phyloP scores from a whole-genome alignment of 192 early-diverging fungal genomes.

The Linnemannia exigua region DNA sequence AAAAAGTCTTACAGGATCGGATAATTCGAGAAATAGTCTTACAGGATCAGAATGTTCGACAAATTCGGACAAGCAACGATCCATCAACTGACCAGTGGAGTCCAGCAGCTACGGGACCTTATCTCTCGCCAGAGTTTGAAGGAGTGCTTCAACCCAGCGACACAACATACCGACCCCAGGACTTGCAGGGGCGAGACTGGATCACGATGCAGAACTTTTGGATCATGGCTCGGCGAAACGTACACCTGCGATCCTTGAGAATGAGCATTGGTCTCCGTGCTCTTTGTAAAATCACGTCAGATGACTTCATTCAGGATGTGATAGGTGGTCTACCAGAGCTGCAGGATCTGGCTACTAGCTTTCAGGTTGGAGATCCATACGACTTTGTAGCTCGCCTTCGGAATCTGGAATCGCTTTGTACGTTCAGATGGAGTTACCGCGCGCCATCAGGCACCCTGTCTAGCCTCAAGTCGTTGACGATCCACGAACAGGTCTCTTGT shows the following conservation, averaged over 20 bases:
- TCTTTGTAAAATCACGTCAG: neutral
- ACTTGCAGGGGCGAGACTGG: neutral
- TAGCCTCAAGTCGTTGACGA: neutral
- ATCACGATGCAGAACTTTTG: neutral
- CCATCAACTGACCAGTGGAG: neutral
- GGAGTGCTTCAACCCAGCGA: neutral
- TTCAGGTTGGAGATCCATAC: neutral
- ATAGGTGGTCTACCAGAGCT: neutral
- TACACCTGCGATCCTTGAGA: neutral
- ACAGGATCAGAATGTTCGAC: too few relatives aligned
- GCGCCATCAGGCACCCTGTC: neutral
- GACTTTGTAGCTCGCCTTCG: neutral
- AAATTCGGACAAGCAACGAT: too few relatives aligned
- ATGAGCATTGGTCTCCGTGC: neutral
- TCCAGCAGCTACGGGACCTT: neutral
- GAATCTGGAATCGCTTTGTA: neutral
- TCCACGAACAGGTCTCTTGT: neutral
- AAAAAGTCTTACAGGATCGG: neutral
- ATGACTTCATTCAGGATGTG: neutral
- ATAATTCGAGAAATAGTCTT: too few relatives aligned
- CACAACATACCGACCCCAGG: neutral
- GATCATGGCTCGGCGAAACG: neutral
- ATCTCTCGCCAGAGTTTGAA: neutral
- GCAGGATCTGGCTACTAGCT: neutral
- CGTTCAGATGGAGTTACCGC: neutral